Conservation (phyloP, 352 stramenopile species). For the Phytophthora uliginosa region DNA sequence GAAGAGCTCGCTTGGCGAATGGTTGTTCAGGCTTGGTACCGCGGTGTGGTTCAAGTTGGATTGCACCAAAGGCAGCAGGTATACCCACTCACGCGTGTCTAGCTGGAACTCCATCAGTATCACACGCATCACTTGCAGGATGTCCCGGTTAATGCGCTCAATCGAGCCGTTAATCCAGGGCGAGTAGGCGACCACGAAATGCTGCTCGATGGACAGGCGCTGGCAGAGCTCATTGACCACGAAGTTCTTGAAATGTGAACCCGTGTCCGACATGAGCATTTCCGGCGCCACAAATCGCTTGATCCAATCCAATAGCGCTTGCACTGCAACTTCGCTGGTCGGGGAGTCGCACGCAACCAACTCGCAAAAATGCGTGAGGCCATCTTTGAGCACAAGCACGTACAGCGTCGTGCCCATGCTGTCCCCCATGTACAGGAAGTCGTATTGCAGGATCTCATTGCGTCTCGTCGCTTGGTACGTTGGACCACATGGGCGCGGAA, state of each 20-base stretch:
- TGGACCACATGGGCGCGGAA: not conserved
- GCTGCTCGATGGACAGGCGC: not conserved
- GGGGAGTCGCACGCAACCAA: not conserved
- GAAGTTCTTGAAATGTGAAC: conserved; percentile 4
- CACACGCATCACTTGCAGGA: not conserved
- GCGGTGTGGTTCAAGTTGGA: not conserved
- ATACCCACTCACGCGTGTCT: not conserved
- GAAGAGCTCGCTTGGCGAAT: not conserved
- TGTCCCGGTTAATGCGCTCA: conserved; percentile 6
- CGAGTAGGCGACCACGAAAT: not conserved
- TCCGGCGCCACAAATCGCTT: conserved; percentile 6
- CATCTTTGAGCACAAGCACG: not conserved
- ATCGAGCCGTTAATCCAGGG: conserved; percentile 10
- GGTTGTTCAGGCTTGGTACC: not conserved
- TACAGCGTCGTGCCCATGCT: not conserved
- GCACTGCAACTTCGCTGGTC: not conserved
- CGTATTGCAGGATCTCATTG: conserved; percentile 8
- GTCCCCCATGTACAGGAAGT: conserved; percentile 9
- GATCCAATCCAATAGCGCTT: not conserved
- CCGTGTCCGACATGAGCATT: not conserved
- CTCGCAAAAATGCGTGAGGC: not conserved
- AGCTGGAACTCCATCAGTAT: not conserved
- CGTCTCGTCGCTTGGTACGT: not conserved
- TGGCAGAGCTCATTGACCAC: not conserved
- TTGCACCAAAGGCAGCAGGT: conserved; percentile 1